Base-by-base conservation (phyloP, 768 basidiomycete species). In the Lactifluus rugatus region DNA sequence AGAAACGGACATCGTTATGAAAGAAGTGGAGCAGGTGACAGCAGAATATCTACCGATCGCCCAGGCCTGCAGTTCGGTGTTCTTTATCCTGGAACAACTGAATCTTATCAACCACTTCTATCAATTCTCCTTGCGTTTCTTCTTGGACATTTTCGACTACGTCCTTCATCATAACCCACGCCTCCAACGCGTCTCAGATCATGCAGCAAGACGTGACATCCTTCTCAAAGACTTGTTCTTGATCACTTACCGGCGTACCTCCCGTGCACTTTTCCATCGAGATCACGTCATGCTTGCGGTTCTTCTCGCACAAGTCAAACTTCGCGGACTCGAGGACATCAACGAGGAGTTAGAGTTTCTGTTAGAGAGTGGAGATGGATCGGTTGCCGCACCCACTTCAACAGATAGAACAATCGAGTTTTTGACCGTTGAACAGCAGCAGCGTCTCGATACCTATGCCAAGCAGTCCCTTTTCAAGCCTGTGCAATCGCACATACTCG, bases 71-170 rank as follows among this genome's bases (percentile, higher is more conserved):
- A 95, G 93, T 69, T 84, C 92, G 1, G 85, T 97, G 44, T 99
- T 91, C 81, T 99, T 99, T 74, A 88, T 95, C 58, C 76, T 99
- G 65, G 95, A 98, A 67, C 93, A 97, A 67, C 80, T 98, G 50
- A 87, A 91, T 69, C 78, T 87, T 53, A 82, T 97, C 75, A 92
- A 95, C 68, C 95, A 96, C 72, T 98, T 98, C 76, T 99, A 99
- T 68, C 92, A 97, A 70, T 99, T 99, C 78, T 98, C 96, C 2
- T 79, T 99, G 47, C 86, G 79, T 28, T 97, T 95, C 79, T 99
- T 99, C 87, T 81, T 98, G 58, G 95, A 96, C 69, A 95, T 97
- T 67, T 99, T 99, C 73, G 92, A 98, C 73, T 91, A 88, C 65
- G 84, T 95, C 57, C 81, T 98, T 8, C 87, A 88, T 64, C 85